Evolutionary conservation across 23 red algal genomes (phyloP).

Genomic region (Chondrus crispus): DNA sequence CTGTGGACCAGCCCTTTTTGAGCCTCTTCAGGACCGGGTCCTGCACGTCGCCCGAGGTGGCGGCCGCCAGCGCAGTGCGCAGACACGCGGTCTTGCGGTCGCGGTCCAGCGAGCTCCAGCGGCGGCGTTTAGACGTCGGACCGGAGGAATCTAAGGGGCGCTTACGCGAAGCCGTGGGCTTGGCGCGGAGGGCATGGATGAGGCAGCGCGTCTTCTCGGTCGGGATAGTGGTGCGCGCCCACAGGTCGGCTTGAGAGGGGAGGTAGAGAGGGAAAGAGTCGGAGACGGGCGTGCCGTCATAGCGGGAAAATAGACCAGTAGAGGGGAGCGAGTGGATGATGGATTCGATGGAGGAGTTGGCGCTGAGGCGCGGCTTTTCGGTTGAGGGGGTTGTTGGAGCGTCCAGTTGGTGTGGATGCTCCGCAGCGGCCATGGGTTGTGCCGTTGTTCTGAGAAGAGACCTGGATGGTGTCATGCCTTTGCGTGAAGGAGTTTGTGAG

Average conservation of each 20-base stretch:
- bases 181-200: background rate
- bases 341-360: too few species aligned
- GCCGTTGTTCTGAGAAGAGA: too few species aligned
- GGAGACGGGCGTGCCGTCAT: too few species aligned
- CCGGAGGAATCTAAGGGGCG: background rate
- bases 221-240: background rate
- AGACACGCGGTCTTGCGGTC: background rate
- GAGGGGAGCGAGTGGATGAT: too few species aligned
- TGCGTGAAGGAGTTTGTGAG: too few species aligned
- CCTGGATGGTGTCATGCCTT: too few species aligned
- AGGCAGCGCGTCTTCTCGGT: background rate
- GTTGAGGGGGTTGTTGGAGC: too few species aligned
- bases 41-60: background rate
- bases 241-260: background rate
- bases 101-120: background rate
- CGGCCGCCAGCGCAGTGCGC: background rate
- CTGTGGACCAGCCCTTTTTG: background rate
- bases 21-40: background rate
- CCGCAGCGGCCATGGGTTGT: too few species aligned
- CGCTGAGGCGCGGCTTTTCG: too few species aligned
- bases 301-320: too few species aligned
- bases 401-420: too few species aligned
- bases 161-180: background rate
- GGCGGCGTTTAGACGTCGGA: background rate
- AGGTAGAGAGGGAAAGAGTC: background rate